Conservation (phyloP, 2,329 filamentous ascomycete genomes). For the Cordyceps cicadae region DNA sequence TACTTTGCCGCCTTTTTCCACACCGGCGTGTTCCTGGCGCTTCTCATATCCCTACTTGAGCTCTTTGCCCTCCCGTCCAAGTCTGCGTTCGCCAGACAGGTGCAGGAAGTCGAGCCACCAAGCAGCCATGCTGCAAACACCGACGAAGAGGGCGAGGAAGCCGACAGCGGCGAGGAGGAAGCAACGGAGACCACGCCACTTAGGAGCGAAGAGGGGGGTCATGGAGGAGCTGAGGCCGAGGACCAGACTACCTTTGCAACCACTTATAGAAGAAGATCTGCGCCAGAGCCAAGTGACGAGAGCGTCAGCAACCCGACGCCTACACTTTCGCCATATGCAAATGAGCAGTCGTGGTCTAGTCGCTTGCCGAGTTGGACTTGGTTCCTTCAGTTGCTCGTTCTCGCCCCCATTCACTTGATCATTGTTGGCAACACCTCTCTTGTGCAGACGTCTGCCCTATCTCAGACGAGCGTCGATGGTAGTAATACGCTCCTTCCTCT, state of each 20-base stretch:
- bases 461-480: slow-evolving; percentile 81
- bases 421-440: slow-evolving; percentile 70
- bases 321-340: slow-evolving; percentile 41
- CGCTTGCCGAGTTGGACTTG: slow-evolving; percentile 76
- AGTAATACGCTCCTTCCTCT: slow-evolving; percentile 65
- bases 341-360: slow-evolving; percentile 81
- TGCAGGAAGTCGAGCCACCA: slow-evolving; percentile 34
- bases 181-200: slow-evolving; percentile 49
- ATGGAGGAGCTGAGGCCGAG: slow-evolving; percentile 24
- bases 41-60: slow-evolving; percentile 70
- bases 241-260: slow-evolving; percentile 45
- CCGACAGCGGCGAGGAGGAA: slow-evolving; percentile 14
- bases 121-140: neutral
- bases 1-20: slow-evolving; percentile 81
- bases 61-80: slow-evolving; percentile 69
- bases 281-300: slow-evolving; percentile 20
- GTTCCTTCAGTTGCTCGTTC: slow-evolving; percentile 74
- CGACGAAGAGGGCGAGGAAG: slow-evolving; percentile 9
- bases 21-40: slow-evolving; percentile 62
- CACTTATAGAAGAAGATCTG: slow-evolving; percentile 42
- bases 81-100: slow-evolving; percentile 54
- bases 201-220: slow-evolving; percentile 26
- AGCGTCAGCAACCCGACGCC: slow-evolving; percentile 24
- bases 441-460: slow-evolving; percentile 60
- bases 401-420: slow-evolving; percentile 70